Evolutionary conservation across 345 rosid genomes (phyloP).

Genomic region (Arabis hirsuta): DNA sequence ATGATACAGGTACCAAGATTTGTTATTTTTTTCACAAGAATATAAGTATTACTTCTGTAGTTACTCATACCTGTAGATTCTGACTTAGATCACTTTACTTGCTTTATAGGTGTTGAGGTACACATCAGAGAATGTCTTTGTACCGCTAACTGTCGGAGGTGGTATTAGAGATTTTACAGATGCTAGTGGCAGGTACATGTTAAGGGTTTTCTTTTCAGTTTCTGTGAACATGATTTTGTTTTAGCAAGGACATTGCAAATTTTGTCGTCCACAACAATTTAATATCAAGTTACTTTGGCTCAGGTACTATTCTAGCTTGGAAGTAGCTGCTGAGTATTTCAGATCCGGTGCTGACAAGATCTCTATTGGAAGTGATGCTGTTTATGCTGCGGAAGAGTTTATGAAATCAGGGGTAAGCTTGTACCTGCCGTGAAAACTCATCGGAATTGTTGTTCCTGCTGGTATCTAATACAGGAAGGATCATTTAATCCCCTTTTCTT

Average conservation of each 20-base stretch:
- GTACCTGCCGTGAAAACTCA: not conserved
- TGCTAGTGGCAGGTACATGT: conserved; percentile 84
- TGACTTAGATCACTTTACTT: conserved; percentile 23
- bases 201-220: conserved; percentile 11
- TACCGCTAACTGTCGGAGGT: conserved; percentile 98
- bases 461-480: not conserved
- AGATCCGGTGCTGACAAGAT: conserved; percentile 98
- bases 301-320: conserved; percentile 96
- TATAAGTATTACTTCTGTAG: conserved; percentile 11
- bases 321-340: conserved; percentile 96
- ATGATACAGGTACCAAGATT: conserved; percentile 78
- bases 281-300: conserved; percentile 19
- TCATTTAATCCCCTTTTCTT: conserved; percentile 1
- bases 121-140: conserved; percentile 95
- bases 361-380: conserved; percentile 97
- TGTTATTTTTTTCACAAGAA: not conserved
- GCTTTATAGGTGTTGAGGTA: conserved; percentile 74
- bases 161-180: conserved; percentile 96
- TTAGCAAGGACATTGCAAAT: not conserved
- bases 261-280: not conserved
- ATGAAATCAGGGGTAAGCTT: conserved; percentile 72
- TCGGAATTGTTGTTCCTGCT: conserved; percentile 23
- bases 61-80: not conserved
- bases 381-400: conserved; percentile 89
- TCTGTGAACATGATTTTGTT: conserved; percentile 5